Base-by-base conservation (phyloP, 2,329 filamentous ascomycete genomes). In the Apiospora koreana region DNA sequence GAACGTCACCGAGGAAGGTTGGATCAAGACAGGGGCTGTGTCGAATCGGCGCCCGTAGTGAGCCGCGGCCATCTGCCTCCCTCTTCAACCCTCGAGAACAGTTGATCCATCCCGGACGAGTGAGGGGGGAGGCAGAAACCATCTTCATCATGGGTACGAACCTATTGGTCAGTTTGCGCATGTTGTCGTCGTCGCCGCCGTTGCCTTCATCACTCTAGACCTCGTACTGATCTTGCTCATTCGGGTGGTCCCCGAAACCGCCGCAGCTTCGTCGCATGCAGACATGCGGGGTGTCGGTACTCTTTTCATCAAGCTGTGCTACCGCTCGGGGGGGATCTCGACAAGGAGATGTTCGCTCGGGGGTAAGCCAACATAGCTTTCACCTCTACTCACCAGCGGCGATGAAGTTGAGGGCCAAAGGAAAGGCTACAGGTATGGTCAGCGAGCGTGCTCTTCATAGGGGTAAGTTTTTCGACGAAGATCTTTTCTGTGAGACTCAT, bases 331-430 rank as follows among this genome's bases (percentile, higher is more conserved):
- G 54, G 54, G 81, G 81, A 83, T 84, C 82, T 85, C 80, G 75
- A 76, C 76, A 80, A 76, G 73, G 75, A 75, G 77, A 73, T 73
- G 73, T 72, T 75, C 75, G 64, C 54, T 62, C 21, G 21, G 68
- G 74, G 70, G 68, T 70, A 72, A 74, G 75, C 74, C 73, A 76
- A 73, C 45, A 75, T 70, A 73, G 70, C 73, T 72, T 77, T 77
- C 78, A 79, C 80, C 80, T 81, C 81, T 83, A 95, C 93, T 95
- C 90, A 96, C 93, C 93, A 85, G 93, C 94, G 81, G 93, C 93
- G 84, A 96, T 93, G 85, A 96, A 96, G 84, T 96, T 96, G 79
- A 96, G 86, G 81, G 93, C 93, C 82, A 96, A 85, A 76, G 93
- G 93, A 74, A 94, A 84, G 74, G 92, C 93, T 96, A 77, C 28